Evolutionary conservation across 176 grass and related monocot genomes (phyloP), one percentile per base, ranked within the genome.

Genomic region (Oryza nivara): DNA sequence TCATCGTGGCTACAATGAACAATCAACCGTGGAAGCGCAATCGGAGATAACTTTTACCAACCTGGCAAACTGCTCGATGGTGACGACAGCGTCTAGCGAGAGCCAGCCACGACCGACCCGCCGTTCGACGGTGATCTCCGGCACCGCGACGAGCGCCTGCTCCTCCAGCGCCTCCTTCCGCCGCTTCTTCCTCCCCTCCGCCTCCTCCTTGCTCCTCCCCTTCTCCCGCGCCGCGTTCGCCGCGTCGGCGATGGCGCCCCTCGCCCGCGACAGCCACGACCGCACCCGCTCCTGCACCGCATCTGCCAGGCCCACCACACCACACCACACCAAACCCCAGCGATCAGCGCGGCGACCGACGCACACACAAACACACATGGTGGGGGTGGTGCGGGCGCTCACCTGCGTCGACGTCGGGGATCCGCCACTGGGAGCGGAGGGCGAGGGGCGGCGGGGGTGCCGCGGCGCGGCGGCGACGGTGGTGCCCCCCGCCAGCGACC

Each of bases 11-110:
- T 11, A 35, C 70, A 81, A 4, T 20, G 23, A 63, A 26, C 44
- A 35, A 51, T 8, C 25, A 71, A 82, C 76, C 3, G 43, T 76
- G 64, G 65, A 36, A 82, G 20, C 54, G 4, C 63, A 81, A 30
- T 43, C 73, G 17, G n/a, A 48, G 23, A 64, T 23, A 22, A 40
- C n/a, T 71, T 71, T 54, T 66, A 63, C 76, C 43, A 71, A 98
- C 96, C 91, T 98, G 40, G 83, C 89, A 15, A 98, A 98, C 86
- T 95, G 96, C 83, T 98, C 96, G 66, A 98, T 84, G 85, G 91
- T 65, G 69, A 98, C 88, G 23, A 91, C 78, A 34, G 96, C 89
- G 23, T 91, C 93, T 58, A 91, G 60, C 68, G 96, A 95, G 67
- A 98, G 91, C 84, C 67, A 84, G 4, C 88, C 93, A 58, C 74